Conservation (phyloP, 2,329 filamentous ascomycete species). For the Sclerotinia sclerotiorum region DNA sequence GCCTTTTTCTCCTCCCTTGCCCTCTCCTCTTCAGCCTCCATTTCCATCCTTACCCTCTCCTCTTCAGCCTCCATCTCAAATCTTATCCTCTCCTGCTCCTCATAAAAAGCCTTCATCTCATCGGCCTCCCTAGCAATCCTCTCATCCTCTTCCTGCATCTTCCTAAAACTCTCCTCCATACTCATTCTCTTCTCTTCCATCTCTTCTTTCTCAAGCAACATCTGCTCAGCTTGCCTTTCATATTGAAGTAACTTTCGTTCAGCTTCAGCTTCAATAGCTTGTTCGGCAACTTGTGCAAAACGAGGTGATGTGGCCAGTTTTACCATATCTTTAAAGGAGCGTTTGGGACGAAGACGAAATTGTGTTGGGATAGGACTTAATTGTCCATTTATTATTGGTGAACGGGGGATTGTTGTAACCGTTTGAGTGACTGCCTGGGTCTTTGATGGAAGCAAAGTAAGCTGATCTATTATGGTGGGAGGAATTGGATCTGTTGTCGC, state of each 20-base stretch:
- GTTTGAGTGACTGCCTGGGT: neutral
- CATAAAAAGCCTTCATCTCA: slow-evolving; percentile 27
- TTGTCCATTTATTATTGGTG: slow-evolving; percentile 6
- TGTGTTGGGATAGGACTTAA: slow-evolving; percentile 7
- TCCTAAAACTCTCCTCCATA: slow-evolving; percentile 26
- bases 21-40: slow-evolving; percentile 4
- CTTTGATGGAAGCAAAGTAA: neutral
- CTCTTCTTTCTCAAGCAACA: slow-evolving; percentile 26
- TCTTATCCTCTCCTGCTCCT: slow-evolving; percentile 19
- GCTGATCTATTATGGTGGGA: neutral
- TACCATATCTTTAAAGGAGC: slow-evolving; percentile 18
- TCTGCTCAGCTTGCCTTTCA: slow-evolving; percentile 24
- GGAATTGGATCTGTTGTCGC: neutral
- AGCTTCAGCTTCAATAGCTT: slow-evolving; percentile 22
- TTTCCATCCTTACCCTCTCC: slow-evolving; percentile 4
- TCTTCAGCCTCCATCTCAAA: slow-evolving; percentile 19
- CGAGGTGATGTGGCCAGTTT: slow-evolving; percentile 1
- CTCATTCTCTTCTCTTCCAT: slow-evolving; percentile 28
- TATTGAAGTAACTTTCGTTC: slow-evolving; percentile 25
- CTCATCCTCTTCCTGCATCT: slow-evolving; percentile 26
- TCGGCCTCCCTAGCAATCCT: slow-evolving; percentile 26
- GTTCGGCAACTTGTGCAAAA: slow-evolving; percentile 18
- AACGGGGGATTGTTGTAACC: neutral
- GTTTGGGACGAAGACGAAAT: slow-evolving; percentile 16
- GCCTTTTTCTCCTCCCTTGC: neutral